phyloP scores from a whole-genome alignment of 257 asterid species.

The Petunia secreta region DNA sequence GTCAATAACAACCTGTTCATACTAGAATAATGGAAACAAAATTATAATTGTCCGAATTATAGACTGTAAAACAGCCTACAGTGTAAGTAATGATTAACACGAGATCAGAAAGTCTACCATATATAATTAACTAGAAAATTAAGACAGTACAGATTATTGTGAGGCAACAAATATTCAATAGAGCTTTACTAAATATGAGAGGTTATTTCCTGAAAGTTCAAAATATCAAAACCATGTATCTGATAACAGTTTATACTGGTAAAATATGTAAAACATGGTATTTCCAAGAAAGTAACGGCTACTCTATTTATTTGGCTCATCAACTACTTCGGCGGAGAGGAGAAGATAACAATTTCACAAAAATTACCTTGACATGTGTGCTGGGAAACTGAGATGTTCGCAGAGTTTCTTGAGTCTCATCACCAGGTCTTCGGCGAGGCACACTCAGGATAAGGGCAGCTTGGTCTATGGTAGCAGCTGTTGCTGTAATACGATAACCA shows the following conservation, averaged over 20 bases:
- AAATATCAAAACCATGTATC: not conserved
- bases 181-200: not conserved
- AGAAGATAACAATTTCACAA: not conserved
- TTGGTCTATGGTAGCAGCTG: conserved; percentile 54
- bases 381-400: conserved; percentile 54
- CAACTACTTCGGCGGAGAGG: not conserved
- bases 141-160: not conserved
- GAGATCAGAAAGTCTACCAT: not conserved
- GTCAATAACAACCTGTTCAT: not conserved
- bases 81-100: not conserved
- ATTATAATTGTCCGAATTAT: not conserved
- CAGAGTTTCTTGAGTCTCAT: conserved; percentile 54
- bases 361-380: conserved; percentile 44
- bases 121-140: not conserved
- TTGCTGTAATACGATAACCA: conserved; percentile 50
- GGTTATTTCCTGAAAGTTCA: not conserved
- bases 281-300: not conserved
- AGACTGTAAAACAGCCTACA: not conserved
- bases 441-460: conserved; percentile 55
- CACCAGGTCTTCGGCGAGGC: conserved; percentile 43
- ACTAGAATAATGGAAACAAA: not conserved
- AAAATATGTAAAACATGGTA: not conserved
- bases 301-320: not conserved
- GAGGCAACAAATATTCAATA: not conserved
- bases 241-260: too few relatives aligned